Percentiles rank a stretch among this genome's conserved stretches.
Conservation (phyloP, 1,284 basidiomycete species). For the Trametes versicolor region DNA sequence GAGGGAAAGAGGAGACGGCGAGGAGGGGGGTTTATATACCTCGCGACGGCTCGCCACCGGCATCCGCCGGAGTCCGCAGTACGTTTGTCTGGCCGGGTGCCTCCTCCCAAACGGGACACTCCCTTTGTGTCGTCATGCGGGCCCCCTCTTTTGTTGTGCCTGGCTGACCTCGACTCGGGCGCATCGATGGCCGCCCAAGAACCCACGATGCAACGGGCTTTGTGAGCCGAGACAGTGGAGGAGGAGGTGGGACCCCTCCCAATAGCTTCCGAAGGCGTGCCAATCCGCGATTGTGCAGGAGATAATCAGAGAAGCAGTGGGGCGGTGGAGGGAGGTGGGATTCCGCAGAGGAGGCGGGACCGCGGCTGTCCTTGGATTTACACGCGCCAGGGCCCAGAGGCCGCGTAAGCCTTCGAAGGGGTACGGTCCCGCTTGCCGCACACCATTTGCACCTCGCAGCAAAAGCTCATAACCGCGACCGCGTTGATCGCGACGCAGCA, state of each 20-base stretch:
- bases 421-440: too few relatives aligned
- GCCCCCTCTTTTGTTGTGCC: slow-evolving; percentile 7
- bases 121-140: slow-evolving; percentile 3
- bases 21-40: slow-evolving; percentile 12
- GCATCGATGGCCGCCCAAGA: slow-evolving; percentile 21
- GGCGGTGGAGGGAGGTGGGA: neutral
- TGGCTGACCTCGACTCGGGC: slow-evolving; percentile 20
- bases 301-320: slow-evolving; percentile 23
- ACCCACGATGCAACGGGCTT: slow-evolving; percentile 2
- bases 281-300: neutral
- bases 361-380: too few relatives aligned
- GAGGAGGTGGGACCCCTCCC: neutral
- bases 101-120: neutral
- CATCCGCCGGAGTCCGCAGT: neutral
- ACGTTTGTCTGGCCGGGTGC: slow-evolving; percentile 2
- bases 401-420: too few relatives aligned
- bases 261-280: neutral
- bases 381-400: too few relatives aligned
- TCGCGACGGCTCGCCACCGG: slow-evolving; percentile 7
- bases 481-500: too few relatives aligned
- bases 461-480: too few relatives aligned
- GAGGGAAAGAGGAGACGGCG: slow-evolving; percentile 9
- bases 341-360: neutral
- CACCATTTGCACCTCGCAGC: too few relatives aligned
- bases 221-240: neutral